A percentile compares a stretch with the other conserved stretches of the same genome.
Conservation (phyloP, 306 rosid genomes). For the Vicia faba region DNA sequence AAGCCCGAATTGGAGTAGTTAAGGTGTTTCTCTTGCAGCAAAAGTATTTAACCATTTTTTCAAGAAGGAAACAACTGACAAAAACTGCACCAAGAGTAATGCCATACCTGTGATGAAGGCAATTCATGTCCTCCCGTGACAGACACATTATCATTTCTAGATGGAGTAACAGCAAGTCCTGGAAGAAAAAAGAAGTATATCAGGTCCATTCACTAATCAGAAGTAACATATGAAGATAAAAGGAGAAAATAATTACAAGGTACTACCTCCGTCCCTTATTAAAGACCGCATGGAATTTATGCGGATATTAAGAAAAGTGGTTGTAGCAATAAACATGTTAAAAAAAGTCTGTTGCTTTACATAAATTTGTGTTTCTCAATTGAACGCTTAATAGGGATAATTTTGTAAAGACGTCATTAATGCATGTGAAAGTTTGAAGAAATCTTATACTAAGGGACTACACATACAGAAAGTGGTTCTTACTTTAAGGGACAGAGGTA, state of each 20-base stretch:
- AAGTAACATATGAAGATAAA: conserved; percentile 35
- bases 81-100: conserved; percentile 26
- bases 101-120: conserved; percentile 77
- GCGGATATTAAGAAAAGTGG: no score
- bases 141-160: conserved; percentile 60
- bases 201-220: conserved; percentile 38
- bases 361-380: no score
- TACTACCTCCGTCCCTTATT: neutral
- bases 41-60: conserved; percentile 30
- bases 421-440: no score
- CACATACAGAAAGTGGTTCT: no score
- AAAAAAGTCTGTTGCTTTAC: no score
- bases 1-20: conserved; percentile 26
- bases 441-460: no score
- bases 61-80: conserved; percentile 23
- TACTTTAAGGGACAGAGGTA: no score
- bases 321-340: no score
- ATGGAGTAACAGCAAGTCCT: conserved; percentile 63
- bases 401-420: no score
- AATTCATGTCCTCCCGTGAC: conserved; percentile 62
- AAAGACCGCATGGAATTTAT: no score
- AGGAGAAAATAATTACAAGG: conserved; percentile 25
- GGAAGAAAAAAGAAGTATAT: conserved; percentile 42
- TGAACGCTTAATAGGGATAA: no score
- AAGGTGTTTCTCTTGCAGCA: conserved; percentile 21